Percentiles rank a stretch among this genome's conserved stretches.
Conservation (phyloP, 1,139 yeast species). For the Yamadazyma dushanensis region DNA sequence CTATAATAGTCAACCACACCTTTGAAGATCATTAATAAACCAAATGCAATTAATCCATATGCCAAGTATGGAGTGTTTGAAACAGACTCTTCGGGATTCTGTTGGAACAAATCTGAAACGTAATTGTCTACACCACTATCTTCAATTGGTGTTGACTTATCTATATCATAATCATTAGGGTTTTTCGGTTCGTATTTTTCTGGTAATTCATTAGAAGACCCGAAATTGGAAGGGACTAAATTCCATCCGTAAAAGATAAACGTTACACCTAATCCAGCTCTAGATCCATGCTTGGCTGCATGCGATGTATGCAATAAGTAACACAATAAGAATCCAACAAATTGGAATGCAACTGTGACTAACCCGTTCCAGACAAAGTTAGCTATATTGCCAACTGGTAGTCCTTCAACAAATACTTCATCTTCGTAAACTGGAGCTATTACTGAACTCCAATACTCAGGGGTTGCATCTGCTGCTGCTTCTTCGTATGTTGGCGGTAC, state of each 20-base stretch:
- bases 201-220: conserved; percentile 37
- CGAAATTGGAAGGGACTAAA: conserved; percentile 63
- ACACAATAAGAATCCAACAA: conserved; percentile 88
- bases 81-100: conserved; percentile 15
- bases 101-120: conserved; percentile 33
- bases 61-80: conserved; percentile 48
- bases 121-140: conserved; percentile 51
- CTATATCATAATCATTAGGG: conserved; percentile 57
- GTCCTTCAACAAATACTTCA: conserved; percentile 90
- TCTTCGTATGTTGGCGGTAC: conserved; percentile 94
- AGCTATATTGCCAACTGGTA: conserved; percentile 92
- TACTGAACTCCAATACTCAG: conserved; percentile 93
- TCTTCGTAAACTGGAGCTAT: conserved; percentile 81
- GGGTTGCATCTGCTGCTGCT: conserved; percentile 92
- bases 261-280: conserved; percentile 90
- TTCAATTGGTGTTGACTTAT: conserved; percentile 31
- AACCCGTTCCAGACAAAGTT: conserved; percentile 88
- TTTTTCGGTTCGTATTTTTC: conserved; percentile 51
- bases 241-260: conserved; percentile 75
- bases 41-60: conserved; percentile 63
- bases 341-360: conserved; percentile 88
- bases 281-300: conserved; percentile 94
- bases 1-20: conserved; percentile 69
- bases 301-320: conserved; percentile 93
- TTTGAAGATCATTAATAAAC: conserved; percentile 63